A percentile compares a stretch with the other conserved stretches of the same genome.
phyloP scores from a whole-genome alignment of 2,329 filamentous ascomycete genomes.

The Aspergillus sp. region DNA sequence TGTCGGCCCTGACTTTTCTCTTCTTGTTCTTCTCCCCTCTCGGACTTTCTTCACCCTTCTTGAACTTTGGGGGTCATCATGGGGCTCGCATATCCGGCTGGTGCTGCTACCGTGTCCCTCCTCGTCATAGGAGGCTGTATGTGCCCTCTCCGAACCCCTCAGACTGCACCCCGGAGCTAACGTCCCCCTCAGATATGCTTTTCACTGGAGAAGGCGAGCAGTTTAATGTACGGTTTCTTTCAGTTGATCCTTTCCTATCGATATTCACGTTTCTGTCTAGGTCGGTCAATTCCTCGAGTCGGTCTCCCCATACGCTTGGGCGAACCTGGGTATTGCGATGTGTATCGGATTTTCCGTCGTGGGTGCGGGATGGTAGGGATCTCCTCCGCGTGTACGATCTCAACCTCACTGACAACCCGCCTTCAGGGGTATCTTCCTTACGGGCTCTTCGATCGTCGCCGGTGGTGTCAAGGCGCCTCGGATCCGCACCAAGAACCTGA shows the following conservation, averaged over 20 bases:
- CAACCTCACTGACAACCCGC: conserved; percentile 6
- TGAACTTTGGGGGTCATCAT: conserved; percentile 47
- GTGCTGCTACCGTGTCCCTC: conserved; percentile 66
- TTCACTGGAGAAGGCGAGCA: conserved; percentile 94
- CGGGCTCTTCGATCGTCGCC: conserved; percentile 93
- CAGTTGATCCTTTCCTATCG: conserved; percentile 2
- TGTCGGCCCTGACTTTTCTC: conserved; percentile 17
- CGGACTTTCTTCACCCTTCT: conserved; percentile 7
- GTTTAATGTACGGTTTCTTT: conserved; percentile 70
- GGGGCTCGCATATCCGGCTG: conserved; percentile 70
- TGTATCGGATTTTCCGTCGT: conserved; percentile 97
- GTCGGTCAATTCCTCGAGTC: conserved; percentile 92
- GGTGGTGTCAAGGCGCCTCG: conserved; percentile 94
- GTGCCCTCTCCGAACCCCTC: conserved; percentile 30
- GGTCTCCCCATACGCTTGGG: conserved; percentile 93
- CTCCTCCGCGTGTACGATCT: not conserved
- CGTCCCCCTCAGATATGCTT: conserved; percentile 74
- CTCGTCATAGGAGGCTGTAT: conserved; percentile 75
- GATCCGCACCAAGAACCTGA: conserved; percentile 98
- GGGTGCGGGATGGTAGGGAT: conserved; percentile 83
- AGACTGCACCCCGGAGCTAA: conserved; percentile 16
- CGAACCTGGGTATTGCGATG: conserved; percentile 81
- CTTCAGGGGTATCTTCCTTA: conserved; percentile 95
- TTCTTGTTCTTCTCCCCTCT: conserved; percentile 18
- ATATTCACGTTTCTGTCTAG: conserved; percentile 42